phyloP scores from a whole-genome alignment of 176 grass and related monocot species.

The Alloteropsis semialata region DNA sequence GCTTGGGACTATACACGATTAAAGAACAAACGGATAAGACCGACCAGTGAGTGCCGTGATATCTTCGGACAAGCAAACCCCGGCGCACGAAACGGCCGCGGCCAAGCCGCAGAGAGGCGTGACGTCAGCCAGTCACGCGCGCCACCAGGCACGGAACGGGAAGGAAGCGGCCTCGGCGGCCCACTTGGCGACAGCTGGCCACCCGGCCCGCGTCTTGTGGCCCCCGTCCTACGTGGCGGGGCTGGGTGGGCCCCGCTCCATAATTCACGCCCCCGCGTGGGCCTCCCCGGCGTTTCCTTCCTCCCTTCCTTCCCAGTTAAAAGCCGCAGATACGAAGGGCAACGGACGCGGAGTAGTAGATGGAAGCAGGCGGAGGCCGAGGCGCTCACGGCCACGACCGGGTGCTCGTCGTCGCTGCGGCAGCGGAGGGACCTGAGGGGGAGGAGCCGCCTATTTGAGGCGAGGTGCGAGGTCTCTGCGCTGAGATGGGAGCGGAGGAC shows the following conservation, averaged over 20 bases:
- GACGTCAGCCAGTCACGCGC: background rate
- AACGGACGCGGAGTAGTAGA: too few relatives aligned
- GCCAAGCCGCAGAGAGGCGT: background rate
- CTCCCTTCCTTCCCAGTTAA: background rate
- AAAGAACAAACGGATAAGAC: background rate
- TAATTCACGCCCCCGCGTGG: conserved; percentile 13
- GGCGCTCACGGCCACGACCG: background rate
- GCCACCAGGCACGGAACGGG: background rate
- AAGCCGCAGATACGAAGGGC: background rate
- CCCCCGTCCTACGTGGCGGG: conserved; percentile 7
- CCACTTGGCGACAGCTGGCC: conserved; percentile 44
- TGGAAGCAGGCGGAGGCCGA: background rate
- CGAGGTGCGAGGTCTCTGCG: background rate
- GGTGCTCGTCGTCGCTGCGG: background rate
- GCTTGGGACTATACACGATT: background rate
- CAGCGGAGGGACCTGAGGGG: background rate
- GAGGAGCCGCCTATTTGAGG: background rate
- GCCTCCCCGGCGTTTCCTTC: background rate
- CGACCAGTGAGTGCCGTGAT: background rate
- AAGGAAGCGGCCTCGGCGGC: background rate
- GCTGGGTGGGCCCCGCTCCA: background rate
- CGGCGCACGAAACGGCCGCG: conserved; percentile 9
- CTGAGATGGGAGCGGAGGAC: background rate
- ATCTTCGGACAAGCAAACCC: conserved; percentile 21
- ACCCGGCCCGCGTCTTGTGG: background rate